These are phyloP conservation scores for Hysterium pulicare DNA, from an alignment of 2,329 filamentous ascomycete genomes.

Conservation along the genomic window DNA sequence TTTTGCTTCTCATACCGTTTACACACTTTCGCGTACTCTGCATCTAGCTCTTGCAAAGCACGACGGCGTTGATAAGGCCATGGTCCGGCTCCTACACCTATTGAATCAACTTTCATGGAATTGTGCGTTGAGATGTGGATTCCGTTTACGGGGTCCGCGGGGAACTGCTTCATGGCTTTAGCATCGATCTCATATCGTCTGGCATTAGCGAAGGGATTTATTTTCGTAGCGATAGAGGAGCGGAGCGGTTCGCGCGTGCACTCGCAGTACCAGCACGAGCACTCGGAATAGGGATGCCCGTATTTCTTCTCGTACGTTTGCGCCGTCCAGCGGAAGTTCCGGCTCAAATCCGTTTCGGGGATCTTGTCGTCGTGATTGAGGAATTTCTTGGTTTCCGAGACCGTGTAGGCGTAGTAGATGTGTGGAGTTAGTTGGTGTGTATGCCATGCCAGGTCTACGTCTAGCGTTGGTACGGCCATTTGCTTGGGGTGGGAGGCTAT, in stretches of 20 bases:
- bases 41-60: constrained; percentile 45
- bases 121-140: constrained; percentile 74
- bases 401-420: constrained; percentile 60
- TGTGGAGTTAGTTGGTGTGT: constrained; percentile 70
- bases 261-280: constrained; percentile 84
- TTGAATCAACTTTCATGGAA: constrained; percentile 48
- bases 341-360: constrained; percentile 61
- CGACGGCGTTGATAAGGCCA: neutral
- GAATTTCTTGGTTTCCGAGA: constrained; percentile 52
- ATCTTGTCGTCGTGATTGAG: constrained; percentile 85
- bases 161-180: constrained; percentile 19
- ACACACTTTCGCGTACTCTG: constrained; percentile 51
- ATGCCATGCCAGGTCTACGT: constrained; percentile 73
- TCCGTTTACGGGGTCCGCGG: constrained; percentile 52
- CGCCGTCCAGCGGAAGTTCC: constrained; percentile 69
- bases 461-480: constrained; percentile 66
- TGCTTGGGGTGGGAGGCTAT: constrained; percentile 49
- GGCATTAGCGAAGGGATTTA: constrained; percentile 38
- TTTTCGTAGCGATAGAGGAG: constrained; percentile 28
- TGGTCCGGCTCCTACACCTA: constrained; percentile 12
- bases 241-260: constrained; percentile 58
- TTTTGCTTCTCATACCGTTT: too few relatives aligned
- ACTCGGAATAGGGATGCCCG: constrained; percentile 68
- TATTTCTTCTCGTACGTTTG: constrained; percentile 65
- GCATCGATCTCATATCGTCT: constrained; percentile 7